Conservation (phyloP, 768 basidiomycete genomes). For the Leucocoprinus leucothites region DNA sequence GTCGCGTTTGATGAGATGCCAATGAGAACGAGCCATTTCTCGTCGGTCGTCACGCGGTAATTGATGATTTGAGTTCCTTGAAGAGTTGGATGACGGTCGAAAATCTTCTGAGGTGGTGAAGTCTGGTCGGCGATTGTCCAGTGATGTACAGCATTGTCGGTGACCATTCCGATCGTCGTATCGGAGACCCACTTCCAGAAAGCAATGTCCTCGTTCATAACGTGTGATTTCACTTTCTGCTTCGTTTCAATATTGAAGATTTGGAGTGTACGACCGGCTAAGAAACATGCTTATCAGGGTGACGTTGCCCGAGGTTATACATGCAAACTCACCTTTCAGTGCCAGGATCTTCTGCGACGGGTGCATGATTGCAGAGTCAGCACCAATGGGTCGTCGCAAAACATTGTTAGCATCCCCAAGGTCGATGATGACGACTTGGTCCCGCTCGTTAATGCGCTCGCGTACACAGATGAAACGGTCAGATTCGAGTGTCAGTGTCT, state of each 20-base stretch:
- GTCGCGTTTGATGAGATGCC: conserved; percentile 92
- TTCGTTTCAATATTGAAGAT: conserved; percentile 98
- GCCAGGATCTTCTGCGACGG: conserved; percentile 95
- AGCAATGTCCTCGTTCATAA: conserved; percentile 89
- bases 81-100: conserved; percentile 95
- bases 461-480: conserved; percentile 98
- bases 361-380: conserved; percentile 99
- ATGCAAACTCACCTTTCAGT: conserved; percentile 69
- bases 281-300: conserved; percentile 4
- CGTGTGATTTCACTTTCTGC: conserved; percentile 95
- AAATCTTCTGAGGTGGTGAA: conserved; percentile 85
- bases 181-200: conserved; percentile 99
- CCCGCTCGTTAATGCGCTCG: conserved; percentile 91
- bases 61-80: conserved; percentile 97
- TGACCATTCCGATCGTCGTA: conserved; percentile 90
- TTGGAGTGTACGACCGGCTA: conserved; percentile 92
- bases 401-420: conserved; percentile 97
- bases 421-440: conserved; percentile 99
- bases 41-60: conserved; percentile 89
- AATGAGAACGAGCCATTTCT: conserved; percentile 96
- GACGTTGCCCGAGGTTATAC: not conserved
- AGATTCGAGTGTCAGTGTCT: conserved; percentile 94
- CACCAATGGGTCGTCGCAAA: conserved; percentile 90
- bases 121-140: conserved; percentile 79
- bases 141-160: conserved; percentile 89